These are phyloP conservation scores for Entomortierella lignicola DNA, from an alignment of 192 early-diverging fungal genomes.

Conservation along the genomic window DNA sequence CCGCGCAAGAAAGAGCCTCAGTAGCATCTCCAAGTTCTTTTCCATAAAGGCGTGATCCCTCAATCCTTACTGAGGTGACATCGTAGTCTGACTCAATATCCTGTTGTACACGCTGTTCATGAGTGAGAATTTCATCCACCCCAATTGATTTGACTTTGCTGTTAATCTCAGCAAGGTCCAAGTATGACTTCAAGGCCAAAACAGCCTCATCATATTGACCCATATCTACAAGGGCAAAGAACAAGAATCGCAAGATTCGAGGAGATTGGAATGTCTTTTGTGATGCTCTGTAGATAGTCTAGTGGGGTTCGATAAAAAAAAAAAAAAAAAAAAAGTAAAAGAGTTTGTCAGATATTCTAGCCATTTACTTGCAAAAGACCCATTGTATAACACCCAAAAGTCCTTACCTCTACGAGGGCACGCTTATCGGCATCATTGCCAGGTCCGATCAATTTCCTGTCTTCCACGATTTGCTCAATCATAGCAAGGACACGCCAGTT, in stretches of 20 bases:
- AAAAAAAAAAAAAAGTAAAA: not conserved
- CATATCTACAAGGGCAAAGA: slow-evolving; percentile 63
- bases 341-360: not conserved
- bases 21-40: slow-evolving; percentile 28
- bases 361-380: not conserved
- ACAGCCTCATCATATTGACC: slow-evolving; percentile 84
- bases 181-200: slow-evolving; percentile 72
- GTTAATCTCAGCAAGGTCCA: slow-evolving; percentile 61
- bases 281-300: slow-evolving; percentile 71
- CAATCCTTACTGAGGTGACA: slow-evolving; percentile 27
- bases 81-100: slow-evolving; percentile 43
- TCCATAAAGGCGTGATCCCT: slow-evolving; percentile 36
- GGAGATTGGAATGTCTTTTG: slow-evolving; percentile 80
- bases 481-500: slow-evolving; percentile 69
- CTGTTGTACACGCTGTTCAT: slow-evolving; percentile 25
- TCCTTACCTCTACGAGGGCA: slow-evolving; percentile 62
- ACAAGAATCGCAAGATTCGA: slow-evolving; percentile 71
- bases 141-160: slow-evolving; percentile 36
- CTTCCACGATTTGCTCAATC: slow-evolving; percentile 70
- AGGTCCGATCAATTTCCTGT: slow-evolving; percentile 66
- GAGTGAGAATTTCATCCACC: slow-evolving; percentile 11
- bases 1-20: slow-evolving; percentile 16
- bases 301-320: not conserved
- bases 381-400: not conserved
- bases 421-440: slow-evolving; percentile 64